Evolutionary conservation across 139 green algal species (phyloP), one percentile per base, ranked within the genome.

Genomic region (Tetraselmis striata): DNA sequence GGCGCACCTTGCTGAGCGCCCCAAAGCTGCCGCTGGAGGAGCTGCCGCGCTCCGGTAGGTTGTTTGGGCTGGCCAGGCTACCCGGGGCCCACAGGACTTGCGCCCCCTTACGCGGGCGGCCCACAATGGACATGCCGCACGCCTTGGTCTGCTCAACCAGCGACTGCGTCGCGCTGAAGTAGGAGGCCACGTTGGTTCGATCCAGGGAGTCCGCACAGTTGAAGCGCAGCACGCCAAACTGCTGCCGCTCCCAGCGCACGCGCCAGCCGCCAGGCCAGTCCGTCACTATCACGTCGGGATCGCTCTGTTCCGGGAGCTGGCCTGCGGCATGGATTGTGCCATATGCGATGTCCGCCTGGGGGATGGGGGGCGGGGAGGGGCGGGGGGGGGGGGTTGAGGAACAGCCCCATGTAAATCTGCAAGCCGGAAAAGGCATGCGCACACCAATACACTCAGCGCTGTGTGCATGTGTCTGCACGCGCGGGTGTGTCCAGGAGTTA

Each of bases 141-240:
- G 18, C 5, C 45, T 67, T 67, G 45, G 45, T 67, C 45, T 67
- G 45, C 45, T 67, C 45, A 5, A 67, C 45, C 5, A 67, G 45
- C 11, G 11, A 25, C 93, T 97, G 94, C 30, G 97, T 86, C 0
- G 92, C 92, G 1, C 87, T 93, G 82, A 98, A 99, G 87, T 97
- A 99, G 80, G 88, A 92, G 23, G 94, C 96, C 2, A 97, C 94
- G 83, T 99, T 99, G 59, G 97, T 99, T 31, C 97, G 88, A 86
- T 99, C 97, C 80, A 99, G 89, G 0, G 92, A 97, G 89, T 99
- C 97, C 0, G 97, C 97, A 77, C 97, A 99, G 88, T 99, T 99
- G 89, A 97, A 98, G 11, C 94, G 85, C 77, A 97, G 82, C n/a
- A 96, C 25, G 2, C 94, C 94, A 0, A 28, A 29, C 88, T 97